Evolutionary conservation across 306 rosid species (phyloP).

Genomic region (Clitoria ternatea): DNA sequence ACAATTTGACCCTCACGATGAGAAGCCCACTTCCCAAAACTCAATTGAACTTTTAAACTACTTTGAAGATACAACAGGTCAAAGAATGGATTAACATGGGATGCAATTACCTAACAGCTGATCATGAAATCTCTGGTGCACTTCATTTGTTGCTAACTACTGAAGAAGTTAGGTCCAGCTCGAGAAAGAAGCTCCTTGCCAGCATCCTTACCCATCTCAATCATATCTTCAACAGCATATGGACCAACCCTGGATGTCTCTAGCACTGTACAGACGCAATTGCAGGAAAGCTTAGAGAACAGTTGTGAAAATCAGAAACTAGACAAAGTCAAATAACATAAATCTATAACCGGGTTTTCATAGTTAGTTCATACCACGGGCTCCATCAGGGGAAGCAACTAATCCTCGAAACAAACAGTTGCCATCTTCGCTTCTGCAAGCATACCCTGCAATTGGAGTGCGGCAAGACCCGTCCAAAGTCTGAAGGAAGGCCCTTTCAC

Average conservation of each 20-base stretch:
- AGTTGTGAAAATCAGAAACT: not conserved
- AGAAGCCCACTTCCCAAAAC: constrained; percentile 14
- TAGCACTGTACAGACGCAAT: constrained; percentile 46
- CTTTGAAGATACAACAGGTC: constrained; percentile 19
- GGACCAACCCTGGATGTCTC: constrained; percentile 76
- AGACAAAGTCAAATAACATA: not conserved
- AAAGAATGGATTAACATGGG: constrained; percentile 19
- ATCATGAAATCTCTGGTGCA: not conserved
- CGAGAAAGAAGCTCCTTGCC: constrained; percentile 79
- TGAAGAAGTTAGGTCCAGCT: constrained; percentile 81
- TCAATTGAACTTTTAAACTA: constrained; percentile 6
- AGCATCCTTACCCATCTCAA: constrained; percentile 79
- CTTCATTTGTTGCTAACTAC: constrained; percentile 26
- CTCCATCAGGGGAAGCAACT: constrained; percentile 84
- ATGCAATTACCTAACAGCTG: constrained; percentile 6
- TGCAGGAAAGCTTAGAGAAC: not conserved
- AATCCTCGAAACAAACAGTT: constrained; percentile 79
- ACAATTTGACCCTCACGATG: constrained; percentile 15
- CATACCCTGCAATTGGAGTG: constrained; percentile 90
- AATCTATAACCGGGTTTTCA: constrained; percentile 7
- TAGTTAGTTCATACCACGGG: constrained; percentile 61
- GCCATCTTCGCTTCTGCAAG: constrained; percentile 61
- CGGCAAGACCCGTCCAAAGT: constrained; percentile 89
- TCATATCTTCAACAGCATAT: constrained; percentile 64
- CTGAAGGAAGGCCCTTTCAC: constrained; percentile 79